Base-by-base conservation (phyloP, 2,329 filamentous ascomycete species). In the Malbranchea zuffiana region DNA sequence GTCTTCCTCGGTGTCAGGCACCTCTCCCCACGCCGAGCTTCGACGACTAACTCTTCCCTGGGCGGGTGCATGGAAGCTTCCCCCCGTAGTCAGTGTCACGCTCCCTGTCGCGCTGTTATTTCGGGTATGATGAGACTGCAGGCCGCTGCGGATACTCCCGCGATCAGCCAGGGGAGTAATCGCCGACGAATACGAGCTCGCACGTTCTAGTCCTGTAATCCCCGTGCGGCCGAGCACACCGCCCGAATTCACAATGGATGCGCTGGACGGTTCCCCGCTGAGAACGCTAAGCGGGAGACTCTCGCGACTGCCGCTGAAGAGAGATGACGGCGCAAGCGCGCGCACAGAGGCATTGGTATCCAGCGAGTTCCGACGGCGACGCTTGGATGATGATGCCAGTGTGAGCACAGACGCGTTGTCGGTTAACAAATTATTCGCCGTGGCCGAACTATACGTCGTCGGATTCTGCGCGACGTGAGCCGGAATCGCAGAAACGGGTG, bases 51-150 rank as follows among this genome's bases (percentile, higher is more conserved):
- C 48, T 11, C 60, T 52, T 15, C 59, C 59, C 30, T 41, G 37
- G 6, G 48, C 49, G 18, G 57, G 48, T 5, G 57, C 45, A 27
- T 63, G 55, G 12, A 56, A 55, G 1, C 63, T 61, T 43, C 74
- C 80, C 2, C 72, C 71, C 24, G 86, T 55, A n/a, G 71, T 52
- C 6, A 71, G 73, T 5, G 70, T 74, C 45, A 86, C 78, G 56
- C 82, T 88, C 17, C 82, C 81, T 43, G 69, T 80, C 37, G 88
- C 75, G 59, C 86, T 93, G 55, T 93, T 85, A 33, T 83, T 80
- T 44, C 84, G 72, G 2, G 74, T 75, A 56, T 94, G 87, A 1
- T 83, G 43, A 8, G 44, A 45, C 8, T 43, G 39, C 11, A 39
- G 25, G 6, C 82, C 84, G 55, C 84, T 93, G 37, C 83, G 73